Evolutionary conservation across 2,329 filamentous ascomycete species (phyloP), one percentile per base, ranked within the genome.

Genomic region (Plectosphaerella plurivora): DNA sequence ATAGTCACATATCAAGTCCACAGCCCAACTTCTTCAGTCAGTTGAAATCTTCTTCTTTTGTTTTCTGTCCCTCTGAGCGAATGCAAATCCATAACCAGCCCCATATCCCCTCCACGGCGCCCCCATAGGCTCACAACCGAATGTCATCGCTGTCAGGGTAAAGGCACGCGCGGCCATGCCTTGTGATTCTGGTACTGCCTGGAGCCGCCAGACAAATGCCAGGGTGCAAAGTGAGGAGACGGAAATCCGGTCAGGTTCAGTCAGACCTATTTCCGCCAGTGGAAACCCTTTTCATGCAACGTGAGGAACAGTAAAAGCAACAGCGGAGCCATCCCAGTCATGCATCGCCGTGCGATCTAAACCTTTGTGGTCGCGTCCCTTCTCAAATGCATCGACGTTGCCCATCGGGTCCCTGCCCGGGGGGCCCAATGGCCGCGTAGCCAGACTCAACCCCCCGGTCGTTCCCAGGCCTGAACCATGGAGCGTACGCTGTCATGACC

Each of bases 321-420:
- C n/a, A 73, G 71, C 69, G 71, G 73, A 71, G 72, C 71, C 72
- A 70, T 74, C 68, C 73, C 68, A 69, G 69, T 73, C 72, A 76
- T 78, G 75, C 74, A 76, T 66, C 67, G 68, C 72, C 70, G 73
- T 69, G 64, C 73, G 71, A 70, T 77, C 75, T 75, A 74, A 71
- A 72, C 71, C 60, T 63, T 63, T 58, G 64, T 68, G n/a, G 16
- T 16, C n/a, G n/a, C n/a, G n/a, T 12, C 63, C 66, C 63, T 64
- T 60, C 60, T 61, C 63, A 64, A 66, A 63, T 68, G 65, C 66
- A 65, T 65, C 66, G 65, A 65, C 60, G 61, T 58, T 61, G 61
- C 62, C 55, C 58, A 54, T 59, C 63, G 50, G 14, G 41, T 20
- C 22, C 18, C 16, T 16, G 41, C 41, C 41, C 41, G 14, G 37